A percentile compares a stretch with the other conserved stretches of the same genome.
These are phyloP conservation scores for Hirschioporus abietinus DNA, from an alignment of 768 basidiomycete genomes.

Conservation along the genomic window DNA sequence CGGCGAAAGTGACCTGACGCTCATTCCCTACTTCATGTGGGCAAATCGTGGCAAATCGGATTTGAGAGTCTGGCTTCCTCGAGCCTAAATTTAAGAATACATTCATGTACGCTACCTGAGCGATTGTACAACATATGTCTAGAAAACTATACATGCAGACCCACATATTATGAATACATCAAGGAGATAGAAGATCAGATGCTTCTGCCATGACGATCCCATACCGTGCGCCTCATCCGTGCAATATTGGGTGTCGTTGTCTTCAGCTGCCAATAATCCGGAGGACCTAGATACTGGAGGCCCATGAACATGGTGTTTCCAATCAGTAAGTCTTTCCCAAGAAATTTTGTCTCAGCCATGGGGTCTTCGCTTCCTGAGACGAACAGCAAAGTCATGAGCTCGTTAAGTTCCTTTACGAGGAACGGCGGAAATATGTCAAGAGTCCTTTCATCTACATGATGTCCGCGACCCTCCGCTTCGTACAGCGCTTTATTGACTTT, in stretches of 20 bases:
- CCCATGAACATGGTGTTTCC: not conserved
- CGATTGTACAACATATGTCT: not conserved
- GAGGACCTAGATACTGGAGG: not conserved
- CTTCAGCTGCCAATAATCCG: not conserved
- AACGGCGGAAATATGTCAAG: too few relatives aligned
- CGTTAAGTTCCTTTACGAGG: not conserved
- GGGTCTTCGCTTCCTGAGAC: not conserved
- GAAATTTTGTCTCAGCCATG: not conserved
- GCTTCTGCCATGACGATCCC: too few relatives aligned
- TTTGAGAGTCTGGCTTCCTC: slow-evolving; percentile 13
- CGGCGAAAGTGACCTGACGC: not conserved
- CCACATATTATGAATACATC: too few relatives aligned
- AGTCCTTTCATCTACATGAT: too few relatives aligned
- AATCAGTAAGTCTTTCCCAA: not conserved
- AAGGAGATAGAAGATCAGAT: too few relatives aligned
- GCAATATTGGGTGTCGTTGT: not conserved
- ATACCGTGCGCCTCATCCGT: not conserved
- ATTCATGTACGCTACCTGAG: not conserved
- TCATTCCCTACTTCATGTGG: slow-evolving; percentile 15
- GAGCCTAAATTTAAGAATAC: too few relatives aligned
- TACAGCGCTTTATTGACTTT: too few relatives aligned
- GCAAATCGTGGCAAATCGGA: slow-evolving; percentile 15
- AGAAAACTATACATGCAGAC: not conserved
- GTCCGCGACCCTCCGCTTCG: too few relatives aligned
- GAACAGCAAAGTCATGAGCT: not conserved